phyloP scores from a whole-genome alignment of 169 alveolate species.

The Amoebophrya sp. region DNA sequence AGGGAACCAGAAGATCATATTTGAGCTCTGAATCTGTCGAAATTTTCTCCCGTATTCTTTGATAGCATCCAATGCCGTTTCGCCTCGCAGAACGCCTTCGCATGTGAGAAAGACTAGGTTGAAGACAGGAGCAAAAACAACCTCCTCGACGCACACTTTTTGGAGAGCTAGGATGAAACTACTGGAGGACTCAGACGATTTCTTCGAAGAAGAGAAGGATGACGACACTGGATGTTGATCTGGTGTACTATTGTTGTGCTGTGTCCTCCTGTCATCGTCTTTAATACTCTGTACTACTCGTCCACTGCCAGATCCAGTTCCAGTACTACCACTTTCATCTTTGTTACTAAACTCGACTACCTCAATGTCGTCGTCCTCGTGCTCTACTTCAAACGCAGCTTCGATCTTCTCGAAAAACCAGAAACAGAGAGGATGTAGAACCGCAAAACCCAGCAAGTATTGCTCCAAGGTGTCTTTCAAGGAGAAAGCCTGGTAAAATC shows the following conservation, averaged over 20 bases:
- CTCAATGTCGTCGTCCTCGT: not conserved
- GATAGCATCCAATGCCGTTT: not conserved
- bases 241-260: not conserved
- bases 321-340: not conserved
- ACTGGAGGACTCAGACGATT: not conserved
- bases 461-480: not conserved
- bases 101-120: constrained; percentile 6
- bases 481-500: not conserved
- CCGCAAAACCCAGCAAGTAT: not conserved
- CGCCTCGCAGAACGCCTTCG: not conserved
- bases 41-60: not conserved
- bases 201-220: too few relatives aligned
- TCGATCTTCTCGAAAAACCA: constrained; percentile 1
- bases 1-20: not conserved
- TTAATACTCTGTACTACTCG: too few relatives aligned
- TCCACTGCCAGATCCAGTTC: not conserved
- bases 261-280: too few relatives aligned
- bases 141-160: not conserved
- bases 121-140: not conserved
- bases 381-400: not conserved
- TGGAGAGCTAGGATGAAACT: not conserved
- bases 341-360: not conserved
- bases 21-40: not conserved
- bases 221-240: too few relatives aligned
- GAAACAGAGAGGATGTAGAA: not conserved